phyloP scores from a whole-genome alignment of 1,284 basidiomycete genomes.

The Boletus semigastroideus region DNA sequence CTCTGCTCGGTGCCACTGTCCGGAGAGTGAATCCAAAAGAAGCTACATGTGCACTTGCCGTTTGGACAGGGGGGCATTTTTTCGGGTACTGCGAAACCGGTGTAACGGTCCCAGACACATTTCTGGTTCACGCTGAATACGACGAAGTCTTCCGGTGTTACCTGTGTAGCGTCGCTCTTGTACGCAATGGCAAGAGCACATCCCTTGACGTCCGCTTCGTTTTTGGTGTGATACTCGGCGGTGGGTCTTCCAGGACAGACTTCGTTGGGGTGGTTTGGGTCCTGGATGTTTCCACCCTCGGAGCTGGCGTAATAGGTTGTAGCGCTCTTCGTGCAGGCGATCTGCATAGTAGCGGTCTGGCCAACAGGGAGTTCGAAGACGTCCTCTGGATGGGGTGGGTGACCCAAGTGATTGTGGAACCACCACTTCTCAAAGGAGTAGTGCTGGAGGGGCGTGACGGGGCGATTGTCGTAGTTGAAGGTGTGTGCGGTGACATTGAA shows the following conservation, averaged over 20 bases:
- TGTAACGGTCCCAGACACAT: constrained; percentile 68
- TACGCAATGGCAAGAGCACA: constrained; percentile 73
- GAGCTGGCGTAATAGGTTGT: constrained; percentile 51
- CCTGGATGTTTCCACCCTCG: constrained; percentile 50
- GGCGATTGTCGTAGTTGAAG: constrained; percentile 33
- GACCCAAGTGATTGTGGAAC: constrained; percentile 39
- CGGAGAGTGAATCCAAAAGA: constrained; percentile 68
- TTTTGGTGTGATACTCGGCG: constrained; percentile 52
- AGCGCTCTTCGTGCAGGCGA: constrained; percentile 37
- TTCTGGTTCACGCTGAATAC: constrained; percentile 75
- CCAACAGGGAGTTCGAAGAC: constrained; percentile 38
- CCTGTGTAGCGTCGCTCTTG: constrained; percentile 51
- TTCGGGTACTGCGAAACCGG: constrained; percentile 62
- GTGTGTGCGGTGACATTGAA: constrained; percentile 28
- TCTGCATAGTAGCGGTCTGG: constrained; percentile 19
- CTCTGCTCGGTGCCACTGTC: constrained; percentile 49
- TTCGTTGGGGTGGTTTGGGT: constrained; percentile 32
- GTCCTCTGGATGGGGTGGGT: constrained; percentile 37
- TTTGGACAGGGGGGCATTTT: constrained; percentile 67
- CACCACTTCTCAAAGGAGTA: constrained; percentile 42
- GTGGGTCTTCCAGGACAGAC: constrained; percentile 49
- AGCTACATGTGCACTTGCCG: constrained; percentile 67
- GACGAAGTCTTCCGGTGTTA: constrained; percentile 65
- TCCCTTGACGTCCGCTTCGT: constrained; percentile 55
- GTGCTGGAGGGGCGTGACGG: constrained; percentile 35